A percentile compares a stretch with the other conserved stretches of the same genome.
Conservation (phyloP, 495 filamentous ascomycete species). For the Ramalina intermedia region DNA sequence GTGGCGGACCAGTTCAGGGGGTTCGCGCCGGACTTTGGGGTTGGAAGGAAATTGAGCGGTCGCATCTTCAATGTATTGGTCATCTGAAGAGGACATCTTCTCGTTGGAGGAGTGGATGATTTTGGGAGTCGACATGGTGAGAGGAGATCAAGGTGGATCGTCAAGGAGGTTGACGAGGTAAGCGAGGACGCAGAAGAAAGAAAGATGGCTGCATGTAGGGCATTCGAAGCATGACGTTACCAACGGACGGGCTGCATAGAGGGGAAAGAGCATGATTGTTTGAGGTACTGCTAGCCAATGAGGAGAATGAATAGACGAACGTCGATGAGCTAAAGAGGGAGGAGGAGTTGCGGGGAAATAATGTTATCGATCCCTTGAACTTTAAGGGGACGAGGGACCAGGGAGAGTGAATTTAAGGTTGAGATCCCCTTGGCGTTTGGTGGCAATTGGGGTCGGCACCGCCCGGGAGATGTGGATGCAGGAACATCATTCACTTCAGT, state of each 20-base stretch:
- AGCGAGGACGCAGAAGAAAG: background rate
- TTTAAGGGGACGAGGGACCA: too few relatives aligned
- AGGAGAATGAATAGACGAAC: too few relatives aligned
- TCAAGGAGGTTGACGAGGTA: background rate
- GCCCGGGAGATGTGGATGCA: too few relatives aligned
- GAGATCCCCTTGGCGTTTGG: too few relatives aligned
- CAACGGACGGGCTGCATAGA: background rate
- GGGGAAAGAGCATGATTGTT: background rate
- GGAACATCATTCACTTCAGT: too few relatives aligned
- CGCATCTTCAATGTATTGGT: background rate
- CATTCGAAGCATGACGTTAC: background rate
- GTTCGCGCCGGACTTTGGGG: slow-evolving; percentile 15
- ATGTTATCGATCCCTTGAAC: too few relatives aligned
- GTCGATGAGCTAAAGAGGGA: too few relatives aligned
- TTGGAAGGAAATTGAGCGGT: background rate
- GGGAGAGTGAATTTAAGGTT: too few relatives aligned
- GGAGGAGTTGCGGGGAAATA: too few relatives aligned
- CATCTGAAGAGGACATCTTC: background rate
- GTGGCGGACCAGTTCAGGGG: slow-evolving; percentile 36
- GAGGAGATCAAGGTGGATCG: background rate
- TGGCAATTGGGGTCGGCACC: too few relatives aligned
- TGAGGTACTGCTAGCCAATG: too few relatives aligned
- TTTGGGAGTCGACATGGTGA: background rate
- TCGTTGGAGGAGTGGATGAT: background rate
- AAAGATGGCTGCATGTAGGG: background rate